phyloP scores from a whole-genome alignment of 345 rosid genomes.

The Dipteronia dyeriana region DNA sequence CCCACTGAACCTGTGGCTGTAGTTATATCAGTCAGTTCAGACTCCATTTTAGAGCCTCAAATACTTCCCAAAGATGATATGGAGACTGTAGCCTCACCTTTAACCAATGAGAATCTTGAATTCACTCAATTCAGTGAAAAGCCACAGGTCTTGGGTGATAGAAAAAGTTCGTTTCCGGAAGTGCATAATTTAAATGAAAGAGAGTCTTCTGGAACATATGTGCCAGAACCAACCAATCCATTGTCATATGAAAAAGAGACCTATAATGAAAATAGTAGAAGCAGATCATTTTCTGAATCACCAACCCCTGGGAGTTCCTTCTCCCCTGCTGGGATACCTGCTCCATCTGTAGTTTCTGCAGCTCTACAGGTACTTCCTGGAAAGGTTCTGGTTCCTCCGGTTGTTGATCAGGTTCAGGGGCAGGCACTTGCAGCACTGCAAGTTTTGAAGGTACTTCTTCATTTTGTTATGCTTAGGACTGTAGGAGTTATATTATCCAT shows the following conservation, averaged over 20 bases:
- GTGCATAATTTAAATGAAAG: conserved; percentile 35
- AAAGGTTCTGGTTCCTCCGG: conserved; percentile 76
- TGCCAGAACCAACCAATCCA: conserved; percentile 38
- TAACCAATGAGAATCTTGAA: conserved; percentile 42
- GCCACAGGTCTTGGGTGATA: conserved; percentile 30
- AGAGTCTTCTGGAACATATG: conserved; percentile 32
- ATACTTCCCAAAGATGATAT: conserved; percentile 30
- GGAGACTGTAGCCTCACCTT: conserved; percentile 25
- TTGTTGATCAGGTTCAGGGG: conserved; percentile 86
- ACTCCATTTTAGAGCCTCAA: conserved; percentile 37
- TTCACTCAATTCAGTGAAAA: conserved; percentile 31
- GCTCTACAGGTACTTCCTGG: conserved; percentile 72
- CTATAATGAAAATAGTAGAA: conserved; percentile 32
- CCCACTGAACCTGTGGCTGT: conserved; percentile 31
- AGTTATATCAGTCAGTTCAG: conserved; percentile 40
- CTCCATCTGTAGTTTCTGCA: conserved; percentile 70
- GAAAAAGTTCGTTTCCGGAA: conserved; percentile 42
- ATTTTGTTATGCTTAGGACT: neutral
- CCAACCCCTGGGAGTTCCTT: conserved; percentile 38
- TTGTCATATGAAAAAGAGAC: conserved; percentile 33
- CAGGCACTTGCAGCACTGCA: conserved; percentile 90
- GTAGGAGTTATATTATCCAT: neutral
- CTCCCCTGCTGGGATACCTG: conserved; percentile 77
- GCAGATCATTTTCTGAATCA: conserved; percentile 34
- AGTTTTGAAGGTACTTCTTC: conserved; percentile 68